Evolutionary conservation across 768 basidiomycete species (phyloP), one percentile per base, ranked within the genome.

Genomic region (Ramaria sp.): DNA sequence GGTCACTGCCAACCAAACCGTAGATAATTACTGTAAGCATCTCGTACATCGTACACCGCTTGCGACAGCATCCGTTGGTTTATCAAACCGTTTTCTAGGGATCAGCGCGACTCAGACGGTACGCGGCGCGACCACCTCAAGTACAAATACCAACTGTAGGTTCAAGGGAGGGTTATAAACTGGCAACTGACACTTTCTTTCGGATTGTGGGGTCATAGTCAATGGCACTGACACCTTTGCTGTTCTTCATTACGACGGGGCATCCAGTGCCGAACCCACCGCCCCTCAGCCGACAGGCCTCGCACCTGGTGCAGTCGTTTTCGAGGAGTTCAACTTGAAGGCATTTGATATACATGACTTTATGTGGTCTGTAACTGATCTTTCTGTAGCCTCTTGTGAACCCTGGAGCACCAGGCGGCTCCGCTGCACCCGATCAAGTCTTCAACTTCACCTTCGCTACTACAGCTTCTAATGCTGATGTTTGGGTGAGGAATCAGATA

Each of bases 201-300:
- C 13, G 5, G 17, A 37, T 15, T 20, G 20, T 13, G 31, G 20
- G n/a, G 2, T n/a, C n/a, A 47, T 78, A 19, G 60, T 77, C 27
- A 82, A 79, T 64, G 55, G 55, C 11, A 37, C 45, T 24, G 31
- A 48, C 48, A 57, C 55, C 1, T 79, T 76, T 11, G 82, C 78
- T 3, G 79, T 81, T 50, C 66, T 81, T 6, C 73, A 76, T 12
- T 82, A 82, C 63, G 59, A 39, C 9, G 77, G 77, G n/a, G 78
- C 76, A 0, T 42, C 56, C 1, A 46, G 12, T 11, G 59, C 57
- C 3, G 67, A 79, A 34, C 79, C 80, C 0, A 72, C 68, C 0
- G 73, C 72, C 2, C 65, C 53, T 2, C 65, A 69, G 5, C 61
- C 67, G 1, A 17, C 54, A 2, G 20, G 31, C 13, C 39, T 56